phyloP scores from a whole-genome alignment of 2,329 filamentous ascomycete species.

The Cladosporium sp. region DNA sequence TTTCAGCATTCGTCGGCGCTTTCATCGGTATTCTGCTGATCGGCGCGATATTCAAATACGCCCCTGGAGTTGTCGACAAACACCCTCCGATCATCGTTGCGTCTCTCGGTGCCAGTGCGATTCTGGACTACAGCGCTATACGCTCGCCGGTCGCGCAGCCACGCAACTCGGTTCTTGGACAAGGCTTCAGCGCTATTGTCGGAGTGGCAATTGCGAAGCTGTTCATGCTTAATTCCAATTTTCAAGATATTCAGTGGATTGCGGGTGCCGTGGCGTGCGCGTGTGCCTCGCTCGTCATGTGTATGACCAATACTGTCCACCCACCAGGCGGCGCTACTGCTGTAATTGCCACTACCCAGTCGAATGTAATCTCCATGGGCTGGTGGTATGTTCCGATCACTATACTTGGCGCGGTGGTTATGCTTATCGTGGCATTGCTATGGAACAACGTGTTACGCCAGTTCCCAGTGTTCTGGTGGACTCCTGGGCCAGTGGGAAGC shows the following conservation, averaged over 20 bases:
- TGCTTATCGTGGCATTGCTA: conserved; percentile 44
- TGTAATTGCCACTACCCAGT: conserved; percentile 45
- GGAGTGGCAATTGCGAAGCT: conserved; percentile 48
- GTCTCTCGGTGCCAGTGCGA: conserved; percentile 46
- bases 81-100: conserved; percentile 48
- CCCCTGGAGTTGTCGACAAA: conserved; percentile 37
- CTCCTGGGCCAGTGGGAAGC: conserved; percentile 39
- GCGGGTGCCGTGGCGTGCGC: conserved; percentile 47
- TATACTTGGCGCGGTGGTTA: conserved; percentile 43
- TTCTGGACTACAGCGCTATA: conserved; percentile 51
- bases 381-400: conserved; percentile 49
- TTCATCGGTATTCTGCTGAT: conserved; percentile 47
- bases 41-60: conserved; percentile 44
- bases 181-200: conserved; percentile 46
- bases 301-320: conserved; percentile 49
- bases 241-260: conserved; percentile 44
- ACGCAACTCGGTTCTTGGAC: conserved; percentile 48
- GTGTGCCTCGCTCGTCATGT: conserved; percentile 47
- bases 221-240: conserved; percentile 43
- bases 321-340: conserved; percentile 54
- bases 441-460: conserved; percentile 50
- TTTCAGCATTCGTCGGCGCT: conserved; percentile 46
- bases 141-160: conserved; percentile 50
- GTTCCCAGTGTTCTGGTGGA: conserved; percentile 54
- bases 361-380: conserved; percentile 44